Base-by-base conservation (phyloP, 2,329 filamentous ascomycete genomes). In the Trichoderma sp. region DNA sequence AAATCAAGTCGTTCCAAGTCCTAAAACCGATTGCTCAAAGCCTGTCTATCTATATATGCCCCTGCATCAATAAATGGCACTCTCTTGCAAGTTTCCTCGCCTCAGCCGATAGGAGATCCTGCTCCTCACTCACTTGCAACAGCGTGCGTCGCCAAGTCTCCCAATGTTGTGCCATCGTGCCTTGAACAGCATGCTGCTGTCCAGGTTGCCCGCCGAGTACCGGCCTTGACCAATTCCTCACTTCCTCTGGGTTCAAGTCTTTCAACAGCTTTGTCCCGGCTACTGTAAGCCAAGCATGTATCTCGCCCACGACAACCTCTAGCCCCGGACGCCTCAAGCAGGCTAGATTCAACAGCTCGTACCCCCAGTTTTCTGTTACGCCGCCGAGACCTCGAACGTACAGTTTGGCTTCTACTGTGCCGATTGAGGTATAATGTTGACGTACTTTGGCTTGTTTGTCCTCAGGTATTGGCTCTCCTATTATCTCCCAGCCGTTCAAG, bases 141-240 rank as follows among this genome's bases (percentile, higher is more conserved):
- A 71, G 18, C 18, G 68, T 33, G 14, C 59, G n/a, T 9, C 68
- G 60, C 68, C 68, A 71, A 21, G 68, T 50, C 12, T 71, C 59
- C 68, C 68, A 71, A 4, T 63, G 68, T 2, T 63, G 68, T 35
- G 68, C 68, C 68, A 71, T 71, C 14, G 59, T 71, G 35, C 56
- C 68, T 38, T 63, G 9, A 11, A 71, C 68, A 21, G 27, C 38
- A 45, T 63, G 56, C 27, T 62, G 68, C 56, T 71, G 59, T 6
- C 68, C 68, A 14, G 68, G 68, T n/a, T 63, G 56, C 9, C 68
- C 68, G 11, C 59, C 59, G 4, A 35, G 38, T 18, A 71, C 38
- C 11, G 68, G 59, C 35, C 68, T 31, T 16, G 59, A 45, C 68
- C 68, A 71, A 14, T 71, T 63, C 5, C 59, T 33, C 24, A 71